Conservation (phyloP, 1,284 basidiomycete genomes). For the Fomitopsis schrenkii region DNA sequence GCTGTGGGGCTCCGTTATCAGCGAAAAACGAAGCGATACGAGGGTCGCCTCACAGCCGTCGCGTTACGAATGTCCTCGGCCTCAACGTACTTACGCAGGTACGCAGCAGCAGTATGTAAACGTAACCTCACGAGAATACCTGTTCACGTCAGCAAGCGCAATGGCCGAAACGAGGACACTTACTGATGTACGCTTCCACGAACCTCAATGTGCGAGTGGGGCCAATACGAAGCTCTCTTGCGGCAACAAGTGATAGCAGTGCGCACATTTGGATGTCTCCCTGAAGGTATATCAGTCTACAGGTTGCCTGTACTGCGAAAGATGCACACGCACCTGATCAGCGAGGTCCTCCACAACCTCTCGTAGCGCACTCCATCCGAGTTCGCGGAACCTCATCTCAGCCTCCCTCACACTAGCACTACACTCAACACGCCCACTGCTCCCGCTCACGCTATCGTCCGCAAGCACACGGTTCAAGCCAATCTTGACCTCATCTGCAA, state of each 20-base stretch:
- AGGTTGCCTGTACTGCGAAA: background rate
- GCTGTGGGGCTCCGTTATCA: slow-evolving; percentile 29
- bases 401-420: slow-evolving; percentile 43
- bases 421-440: background rate
- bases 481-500: slow-evolving; percentile 1
- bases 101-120: slow-evolving; percentile 61
- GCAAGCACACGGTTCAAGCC: slow-evolving; percentile 22
- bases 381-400: slow-evolving; percentile 46
- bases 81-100: slow-evolving; percentile 60
- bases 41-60: slow-evolving; percentile 41
- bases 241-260: slow-evolving; percentile 57
- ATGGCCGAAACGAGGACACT: background rate
- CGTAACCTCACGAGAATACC: slow-evolving; percentile 59
- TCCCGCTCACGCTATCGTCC: background rate
- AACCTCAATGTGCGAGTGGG: slow-evolving; percentile 45
- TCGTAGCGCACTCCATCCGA: slow-evolving; percentile 53
- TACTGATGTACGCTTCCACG: slow-evolving; percentile 70
- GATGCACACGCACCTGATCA: slow-evolving; percentile 43
- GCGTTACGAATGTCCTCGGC: slow-evolving; percentile 44
- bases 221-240: slow-evolving; percentile 48
- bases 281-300: slow-evolving; percentile 29
- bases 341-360: slow-evolving; percentile 58
- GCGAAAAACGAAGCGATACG: background rate
- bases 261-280: slow-evolving; percentile 78
- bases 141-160: slow-evolving; percentile 23